Percentiles rank a stretch among this genome's conserved stretches.
These are phyloP conservation scores for Echeveria elegans DNA, from an alignment of 164 flowering plant genomes.

Conservation along the genomic window DNA sequence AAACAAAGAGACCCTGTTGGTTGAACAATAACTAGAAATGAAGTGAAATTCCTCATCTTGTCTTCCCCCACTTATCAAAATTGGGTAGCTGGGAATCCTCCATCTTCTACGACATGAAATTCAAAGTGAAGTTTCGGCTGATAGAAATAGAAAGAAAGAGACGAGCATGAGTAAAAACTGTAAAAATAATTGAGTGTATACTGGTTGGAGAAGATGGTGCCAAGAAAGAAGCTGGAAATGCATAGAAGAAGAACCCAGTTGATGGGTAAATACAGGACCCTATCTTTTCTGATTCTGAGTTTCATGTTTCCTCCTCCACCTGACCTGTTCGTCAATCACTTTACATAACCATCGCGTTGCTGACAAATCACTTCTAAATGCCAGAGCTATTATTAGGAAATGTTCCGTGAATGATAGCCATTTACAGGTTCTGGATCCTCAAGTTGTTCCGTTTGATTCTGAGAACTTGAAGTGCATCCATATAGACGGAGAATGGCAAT, in stretches of 20 bases:
- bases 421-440: not conserved
- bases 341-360: too few species aligned
- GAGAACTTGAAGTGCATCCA: not conserved
- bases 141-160: not conserved
- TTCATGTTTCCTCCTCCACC: conserved; percentile 4
- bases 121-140: not conserved
- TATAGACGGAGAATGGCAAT: too few species aligned
- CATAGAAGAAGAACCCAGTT: conserved; percentile 33
- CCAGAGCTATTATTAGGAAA: not conserved
- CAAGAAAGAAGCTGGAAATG: conserved; percentile 54
- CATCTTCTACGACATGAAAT: not conserved
- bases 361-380: too few species aligned
- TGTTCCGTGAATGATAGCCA: too few species aligned
- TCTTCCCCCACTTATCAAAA: not conserved
- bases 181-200: conserved; percentile 21
- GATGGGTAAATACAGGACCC: not conserved
- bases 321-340: too few species aligned
- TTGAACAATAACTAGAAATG: not conserved
- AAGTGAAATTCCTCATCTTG: not conserved
- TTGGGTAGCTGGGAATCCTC: not conserved
- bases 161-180: not conserved
- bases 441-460: not conserved
- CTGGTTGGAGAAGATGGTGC: conserved; percentile 41
- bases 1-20: not conserved
- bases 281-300: not conserved